Conservation (phyloP, 192 early-diverging fungal genomes). For the Backusella tarrabulga region DNA sequence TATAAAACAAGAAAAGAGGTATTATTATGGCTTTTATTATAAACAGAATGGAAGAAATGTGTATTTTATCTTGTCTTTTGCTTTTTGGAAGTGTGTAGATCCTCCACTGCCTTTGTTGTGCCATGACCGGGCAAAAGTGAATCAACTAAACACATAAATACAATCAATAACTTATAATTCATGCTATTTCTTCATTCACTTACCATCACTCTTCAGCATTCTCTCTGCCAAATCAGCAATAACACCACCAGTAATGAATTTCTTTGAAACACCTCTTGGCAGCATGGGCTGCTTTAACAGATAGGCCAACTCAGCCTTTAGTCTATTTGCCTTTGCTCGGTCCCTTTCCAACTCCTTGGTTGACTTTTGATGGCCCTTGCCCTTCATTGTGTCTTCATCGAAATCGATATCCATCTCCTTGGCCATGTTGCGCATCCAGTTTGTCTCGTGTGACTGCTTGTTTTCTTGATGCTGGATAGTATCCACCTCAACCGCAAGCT, state of each 20-base stretch:
- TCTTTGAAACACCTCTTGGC: conserved; percentile 51
- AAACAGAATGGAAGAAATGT: too few relatives aligned
- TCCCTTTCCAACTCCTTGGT: conserved; percentile 39
- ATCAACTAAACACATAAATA: background rate
- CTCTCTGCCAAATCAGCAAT: conserved; percentile 64
- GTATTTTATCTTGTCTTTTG: background rate
- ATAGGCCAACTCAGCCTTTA: conserved; percentile 44
- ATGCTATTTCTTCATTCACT: background rate
- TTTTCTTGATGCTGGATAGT: conserved; percentile 72
- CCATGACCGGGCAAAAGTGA: conserved; percentile 6
- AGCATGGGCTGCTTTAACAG: conserved; percentile 47
- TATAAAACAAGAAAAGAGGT: too few relatives aligned
- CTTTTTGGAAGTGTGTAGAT: conserved; percentile 1
- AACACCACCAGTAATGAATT: conserved; percentile 63
- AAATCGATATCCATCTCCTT: conserved; percentile 78
- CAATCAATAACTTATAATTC: background rate
- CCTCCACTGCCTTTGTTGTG: conserved; percentile 9
- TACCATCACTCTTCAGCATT: conserved; percentile 45
- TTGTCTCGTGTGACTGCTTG: conserved; percentile 64
- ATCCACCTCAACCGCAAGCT: conserved; percentile 82
- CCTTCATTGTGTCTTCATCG: conserved; percentile 60
- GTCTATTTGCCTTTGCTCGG: conserved; percentile 41
- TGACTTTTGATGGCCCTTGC: conserved; percentile 39
- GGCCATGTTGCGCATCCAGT: conserved; percentile 80
- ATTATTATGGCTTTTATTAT: too few relatives aligned